Percentiles rank a stretch among this genome's conserved stretches.
Evolutionary conservation across 257 asterid genomes (phyloP).

Genomic region (Paraleonurus japonicus): DNA sequence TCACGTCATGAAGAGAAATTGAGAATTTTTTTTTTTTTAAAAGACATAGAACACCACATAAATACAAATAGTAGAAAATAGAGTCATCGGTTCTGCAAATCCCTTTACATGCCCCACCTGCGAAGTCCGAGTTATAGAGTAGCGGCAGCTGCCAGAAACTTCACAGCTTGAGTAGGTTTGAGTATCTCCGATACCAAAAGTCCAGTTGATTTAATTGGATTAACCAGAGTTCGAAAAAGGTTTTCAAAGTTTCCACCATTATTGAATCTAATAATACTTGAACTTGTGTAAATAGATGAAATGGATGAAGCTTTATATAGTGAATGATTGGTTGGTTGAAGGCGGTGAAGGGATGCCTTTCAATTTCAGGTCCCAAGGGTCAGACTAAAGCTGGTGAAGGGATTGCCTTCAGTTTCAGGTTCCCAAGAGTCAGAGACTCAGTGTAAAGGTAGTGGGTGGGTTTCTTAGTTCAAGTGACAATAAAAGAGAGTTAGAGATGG

Average conservation of each 20-base stretch:
- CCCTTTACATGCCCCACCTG: slow-evolving; percentile 31
- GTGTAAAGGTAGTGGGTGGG: too few relatives aligned
- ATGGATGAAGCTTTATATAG: not conserved
- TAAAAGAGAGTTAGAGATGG: too few relatives aligned
- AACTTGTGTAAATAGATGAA: too few relatives aligned
- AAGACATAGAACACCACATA: too few relatives aligned
- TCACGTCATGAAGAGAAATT: too few relatives aligned
- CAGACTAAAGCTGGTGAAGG: too few relatives aligned
- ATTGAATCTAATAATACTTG: not conserved
- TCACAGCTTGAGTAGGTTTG: slow-evolving; percentile 24
- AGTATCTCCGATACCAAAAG: slow-evolving; percentile 32
- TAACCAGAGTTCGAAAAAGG: slow-evolving; percentile 31
- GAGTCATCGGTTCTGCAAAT: not conserved
- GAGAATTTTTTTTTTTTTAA: too few relatives aligned
- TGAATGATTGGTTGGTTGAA: not conserved
- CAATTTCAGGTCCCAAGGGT: too few relatives aligned
- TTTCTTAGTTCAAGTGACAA: too few relatives aligned
- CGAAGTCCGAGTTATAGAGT: slow-evolving; percentile 26
- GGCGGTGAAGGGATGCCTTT: not conserved
- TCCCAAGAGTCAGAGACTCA: too few relatives aligned
- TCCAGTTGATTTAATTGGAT: slow-evolving; percentile 7
- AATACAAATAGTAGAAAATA: too few relatives aligned
- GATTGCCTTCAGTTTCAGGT: too few relatives aligned
- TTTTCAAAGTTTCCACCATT: slow-evolving; percentile 9
- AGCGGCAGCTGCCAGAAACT: slow-evolving; percentile 38